Evolutionary conservation across 768 basidiomycete species (phyloP), one percentile per base, ranked within the genome.

Genomic region (Sutorius australiensis): DNA sequence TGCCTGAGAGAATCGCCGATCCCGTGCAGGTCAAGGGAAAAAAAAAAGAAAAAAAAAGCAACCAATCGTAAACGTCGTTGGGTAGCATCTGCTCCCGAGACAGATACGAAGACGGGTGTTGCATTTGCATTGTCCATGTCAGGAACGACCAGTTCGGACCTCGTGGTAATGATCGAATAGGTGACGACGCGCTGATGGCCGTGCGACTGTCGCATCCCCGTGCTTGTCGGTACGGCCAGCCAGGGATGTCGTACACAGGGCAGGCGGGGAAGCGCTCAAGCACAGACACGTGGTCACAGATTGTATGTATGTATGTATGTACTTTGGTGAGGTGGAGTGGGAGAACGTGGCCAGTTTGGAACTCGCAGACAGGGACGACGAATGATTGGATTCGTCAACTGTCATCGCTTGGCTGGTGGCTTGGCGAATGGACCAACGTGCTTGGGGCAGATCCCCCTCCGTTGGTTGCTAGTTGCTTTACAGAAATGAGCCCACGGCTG

Each of bases 121-220:
- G 43, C 33, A 41, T 36, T 60, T 49, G 47, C 38, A 49, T 40
- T 34, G 21, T 19, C 31, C 21, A 46, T 46, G 32, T 40, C 57
- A 63, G 61, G 60, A 39, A 61, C 60, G 39, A 6, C 34, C 27
- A 53, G 31, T 40, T 36, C 39, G 42, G 24, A 41, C 60, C 61
- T 65, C 63, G 61, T 65, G 60, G 63, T 36, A 46, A 12, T 19
- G 28, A 62, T 52, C 48, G 53, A 30, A 53, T 34, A 48, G 52
- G 47, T 57, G 46, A 37, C 49, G 46, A 57, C 28, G 33, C 54
- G 46, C 37, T 48, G 59, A 56, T 50, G 32, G 16, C 44, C 36
- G 51, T 54, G 61, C 63, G 63, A 63, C 13, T 5, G 21, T 59
- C 63, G 62, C 49, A 63, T 5, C 24, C 45, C 63, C 62, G 63